A percentile compares a stretch with the other conserved stretches of the same genome.
Conservation (phyloP, 2,329 filamentous ascomycete genomes). For the Aspergillus puulaauensis region DNA sequence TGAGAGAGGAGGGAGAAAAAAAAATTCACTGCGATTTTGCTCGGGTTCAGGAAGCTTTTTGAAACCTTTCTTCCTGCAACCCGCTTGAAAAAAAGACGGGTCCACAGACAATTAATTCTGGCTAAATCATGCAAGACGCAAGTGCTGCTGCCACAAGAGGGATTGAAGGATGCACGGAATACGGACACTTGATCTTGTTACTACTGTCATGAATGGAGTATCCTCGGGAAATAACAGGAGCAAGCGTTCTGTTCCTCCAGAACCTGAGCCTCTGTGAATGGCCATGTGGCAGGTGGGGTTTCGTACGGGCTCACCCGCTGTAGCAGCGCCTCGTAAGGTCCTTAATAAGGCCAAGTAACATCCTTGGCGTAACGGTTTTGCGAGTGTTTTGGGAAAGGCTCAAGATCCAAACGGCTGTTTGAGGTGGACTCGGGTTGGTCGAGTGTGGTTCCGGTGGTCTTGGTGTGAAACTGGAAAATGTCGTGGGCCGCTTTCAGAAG, state of each 20-base stretch:
- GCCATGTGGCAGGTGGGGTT: conserved; percentile 34
- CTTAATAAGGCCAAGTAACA: conserved; percentile 7
- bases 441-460: not conserved
- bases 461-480: conserved; percentile 5
- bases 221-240: conserved; percentile 7
- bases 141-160: not conserved
- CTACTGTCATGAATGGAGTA: conserved; percentile 2
- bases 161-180: not conserved
- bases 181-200: not conserved
- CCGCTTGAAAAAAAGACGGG: not conserved
- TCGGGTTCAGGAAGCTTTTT: conserved; percentile 9
- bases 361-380: conserved; percentile 36
- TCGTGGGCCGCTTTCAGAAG: conserved; percentile 11
- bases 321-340: conserved; percentile 20
- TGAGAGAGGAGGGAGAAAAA: conserved; percentile 3
- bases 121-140: conserved; percentile 8
- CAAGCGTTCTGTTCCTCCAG: conserved; percentile 7
- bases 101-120: conserved; percentile 1
- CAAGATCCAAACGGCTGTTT: conserved; percentile 10
- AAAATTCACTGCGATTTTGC: conserved; percentile 4
- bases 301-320: conserved; percentile 33
- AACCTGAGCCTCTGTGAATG: conserved; percentile 14
- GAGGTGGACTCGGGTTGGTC: conserved; percentile 10
- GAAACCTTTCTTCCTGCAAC: not conserved
- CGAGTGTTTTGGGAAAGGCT: conserved; percentile 13